Conservation (phyloP, 2,329 filamentous ascomycete genomes). For the Verticillium alfalfae region DNA sequence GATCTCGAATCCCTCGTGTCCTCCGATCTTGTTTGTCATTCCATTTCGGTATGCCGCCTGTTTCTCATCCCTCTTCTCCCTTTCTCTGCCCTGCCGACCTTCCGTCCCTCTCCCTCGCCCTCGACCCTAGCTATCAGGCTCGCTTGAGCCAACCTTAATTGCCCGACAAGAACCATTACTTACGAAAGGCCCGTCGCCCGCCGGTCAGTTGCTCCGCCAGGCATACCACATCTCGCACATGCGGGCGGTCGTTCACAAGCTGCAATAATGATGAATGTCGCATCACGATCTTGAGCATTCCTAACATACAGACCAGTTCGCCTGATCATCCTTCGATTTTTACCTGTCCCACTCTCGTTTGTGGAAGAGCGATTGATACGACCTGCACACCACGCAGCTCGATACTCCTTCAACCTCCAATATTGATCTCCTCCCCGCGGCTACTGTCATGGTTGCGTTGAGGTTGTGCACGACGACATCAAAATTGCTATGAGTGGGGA, state of each 20-base stretch:
- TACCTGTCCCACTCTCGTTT: background rate
- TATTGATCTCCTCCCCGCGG: background rate
- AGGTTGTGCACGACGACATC: constrained; percentile 12
- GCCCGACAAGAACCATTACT: background rate
- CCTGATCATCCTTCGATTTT: background rate
- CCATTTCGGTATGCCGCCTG: background rate
- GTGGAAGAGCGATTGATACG: background rate
- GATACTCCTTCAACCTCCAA: constrained; percentile 1
- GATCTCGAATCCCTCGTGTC: background rate
- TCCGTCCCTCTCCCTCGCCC: background rate
- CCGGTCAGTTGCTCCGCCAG: background rate
- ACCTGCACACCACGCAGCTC: constrained; percentile 1
- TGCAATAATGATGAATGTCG: constrained; percentile 13
- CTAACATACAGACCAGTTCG: background rate
- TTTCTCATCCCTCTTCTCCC: background rate
- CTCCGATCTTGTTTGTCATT: background rate
- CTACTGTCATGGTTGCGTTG: constrained; percentile 12
- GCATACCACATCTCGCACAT: background rate
- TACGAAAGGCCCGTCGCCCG: background rate
- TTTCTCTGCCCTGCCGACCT: background rate
- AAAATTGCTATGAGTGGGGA: constrained; percentile 59
- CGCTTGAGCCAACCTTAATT: background rate
- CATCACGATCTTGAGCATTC: constrained; percentile 7
- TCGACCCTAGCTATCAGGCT: constrained; percentile 1
- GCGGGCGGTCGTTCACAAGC: constrained; percentile 3